A percentile compares a stretch with the other conserved stretches of the same genome.
Evolutionary conservation across 805 yeast species (phyloP).

Genomic region (Monosporozyma aquatica): DNA sequence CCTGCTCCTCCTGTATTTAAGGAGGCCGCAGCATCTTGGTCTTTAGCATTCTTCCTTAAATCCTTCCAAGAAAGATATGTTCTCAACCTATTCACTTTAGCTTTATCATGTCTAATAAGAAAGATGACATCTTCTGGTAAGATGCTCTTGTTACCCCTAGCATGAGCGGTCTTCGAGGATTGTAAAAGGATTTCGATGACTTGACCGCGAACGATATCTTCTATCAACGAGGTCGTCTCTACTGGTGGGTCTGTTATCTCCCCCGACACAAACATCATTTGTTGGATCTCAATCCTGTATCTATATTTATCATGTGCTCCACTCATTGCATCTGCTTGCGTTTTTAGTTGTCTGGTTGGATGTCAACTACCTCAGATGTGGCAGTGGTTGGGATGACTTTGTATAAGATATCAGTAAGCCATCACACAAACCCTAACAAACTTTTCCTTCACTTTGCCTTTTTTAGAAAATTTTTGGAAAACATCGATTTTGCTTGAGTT

Average conservation of each 20-base stretch:
- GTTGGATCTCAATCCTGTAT: slow-evolving; percentile 88
- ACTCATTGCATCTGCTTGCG: slow-evolving; percentile 6
- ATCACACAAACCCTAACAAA: slow-evolving; percentile 1
- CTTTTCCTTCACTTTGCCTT: no score
- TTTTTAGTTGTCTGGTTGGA: no score
- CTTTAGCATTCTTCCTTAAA: slow-evolving; percentile 73
- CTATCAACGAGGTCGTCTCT: slow-evolving; percentile 85
- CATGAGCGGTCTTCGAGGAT: slow-evolving; percentile 66
- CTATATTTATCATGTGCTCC: slow-evolving; percentile 42
- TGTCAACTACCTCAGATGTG: no score
- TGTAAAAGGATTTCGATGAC: slow-evolving; percentile 78
- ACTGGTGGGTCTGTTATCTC: slow-evolving; percentile 91
- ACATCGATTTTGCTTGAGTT: not conserved
- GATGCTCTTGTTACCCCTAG: slow-evolving; percentile 74
- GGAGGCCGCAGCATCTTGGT: slow-evolving; percentile 50
- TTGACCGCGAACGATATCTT: slow-evolving; percentile 90
- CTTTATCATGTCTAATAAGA: slow-evolving; percentile 83
- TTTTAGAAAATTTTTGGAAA: no score
- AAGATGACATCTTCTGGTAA: slow-evolving; percentile 91
- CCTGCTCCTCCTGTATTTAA: slow-evolving; percentile 42
- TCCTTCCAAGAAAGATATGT: slow-evolving; percentile 96
- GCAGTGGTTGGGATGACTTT: no score
- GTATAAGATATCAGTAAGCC: no score
- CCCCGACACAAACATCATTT: slow-evolving; percentile 98
- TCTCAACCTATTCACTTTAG: slow-evolving; percentile 83